Percentiles rank a stretch among this genome's conserved stretches.
These are phyloP conservation scores for Ganoderma meredithae DNA, from an alignment of 1,284 basidiomycete genomes.

Conservation along the genomic window DNA sequence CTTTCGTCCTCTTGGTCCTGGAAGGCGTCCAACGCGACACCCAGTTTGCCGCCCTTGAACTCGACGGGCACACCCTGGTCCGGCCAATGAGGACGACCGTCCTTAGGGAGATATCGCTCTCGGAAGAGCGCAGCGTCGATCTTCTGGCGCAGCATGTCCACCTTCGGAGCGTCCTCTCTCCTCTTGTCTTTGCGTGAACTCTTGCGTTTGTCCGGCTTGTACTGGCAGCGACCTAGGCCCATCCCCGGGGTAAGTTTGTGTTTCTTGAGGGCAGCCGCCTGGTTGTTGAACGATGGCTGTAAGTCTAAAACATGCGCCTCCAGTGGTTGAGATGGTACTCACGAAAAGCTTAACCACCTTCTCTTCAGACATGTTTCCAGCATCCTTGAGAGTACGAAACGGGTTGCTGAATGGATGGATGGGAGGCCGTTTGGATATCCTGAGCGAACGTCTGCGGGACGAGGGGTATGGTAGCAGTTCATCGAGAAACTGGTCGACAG, in stretches of 20 bases:
- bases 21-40: slow-evolving; percentile 10
- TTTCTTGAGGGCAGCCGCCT: background rate
- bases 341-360: slow-evolving; percentile 5
- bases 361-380: background rate
- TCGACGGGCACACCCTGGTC: slow-evolving; percentile 9
- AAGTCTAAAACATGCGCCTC: background rate
- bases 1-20: background rate
- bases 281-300: background rate
- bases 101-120: background rate
- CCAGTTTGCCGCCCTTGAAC: slow-evolving; percentile 10
- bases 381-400: background rate
- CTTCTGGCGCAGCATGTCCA: slow-evolving; percentile 9
- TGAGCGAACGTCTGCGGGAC: background rate
- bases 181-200: background rate
- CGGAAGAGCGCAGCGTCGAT: slow-evolving; percentile 14
- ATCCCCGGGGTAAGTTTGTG: slow-evolving; percentile 5
- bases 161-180: background rate
- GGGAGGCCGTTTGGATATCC: background rate
- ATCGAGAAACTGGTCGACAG: background rate
- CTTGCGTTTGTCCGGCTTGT: background rate
- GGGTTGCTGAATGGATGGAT: background rate
- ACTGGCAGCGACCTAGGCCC: background rate
- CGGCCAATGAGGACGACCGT: slow-evolving; percentile 11
- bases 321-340: background rate
- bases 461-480: background rate